Base-by-base conservation (phyloP, 768 basidiomycete species). In the Suillus clintonianus region DNA sequence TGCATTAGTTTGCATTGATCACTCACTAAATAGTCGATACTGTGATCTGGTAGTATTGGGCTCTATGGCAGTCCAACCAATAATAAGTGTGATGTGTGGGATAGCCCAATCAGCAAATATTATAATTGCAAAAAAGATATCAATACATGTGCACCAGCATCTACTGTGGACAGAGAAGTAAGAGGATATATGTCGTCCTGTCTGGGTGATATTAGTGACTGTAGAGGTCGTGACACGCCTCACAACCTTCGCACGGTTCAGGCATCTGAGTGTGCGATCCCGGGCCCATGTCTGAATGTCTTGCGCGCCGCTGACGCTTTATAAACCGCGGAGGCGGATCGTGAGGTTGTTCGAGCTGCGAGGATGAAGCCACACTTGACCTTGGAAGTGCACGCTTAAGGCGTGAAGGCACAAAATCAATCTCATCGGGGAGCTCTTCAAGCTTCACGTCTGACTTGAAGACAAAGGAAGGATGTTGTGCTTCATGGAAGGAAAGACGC, bases 351-450 rank as follows among this genome's bases (percentile, higher is more conserved):
- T 53, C 63, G 63, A 39, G 48, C 19, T 55, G 63, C n/a, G 43
- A 43, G 8, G 17, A 10, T 10, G 24, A 47, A 13, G 66, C 59
- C 60, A 67, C 37, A 37, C 70, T 71, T 47, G 66, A 67, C 61
- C 45, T 74, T 19, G 74, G 74, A 19, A 75, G 62, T 19, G 72
- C 65, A 34, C 74, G 76, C 63, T 75, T 75, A 57, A 71, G 69
- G 47, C 74, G 68, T 14, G 47, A 27, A 27, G 37, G 37, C 17
- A 6, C 22, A 15, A n/a, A 6, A 5, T 27, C 17, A 5, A 19
- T 17, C 13, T 0, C 5, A 41, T 41, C 24, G 4, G 24, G 37
- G 27, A 11, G 37, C 11, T 27, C 37, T 41, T 57, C 56, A 24
- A 57, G 56, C 39, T 41, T 57, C 17, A 57, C 39, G 10, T 27